phyloP scores from a whole-genome alignment of 768 basidiomycete species.

The Trametes maxima region DNA sequence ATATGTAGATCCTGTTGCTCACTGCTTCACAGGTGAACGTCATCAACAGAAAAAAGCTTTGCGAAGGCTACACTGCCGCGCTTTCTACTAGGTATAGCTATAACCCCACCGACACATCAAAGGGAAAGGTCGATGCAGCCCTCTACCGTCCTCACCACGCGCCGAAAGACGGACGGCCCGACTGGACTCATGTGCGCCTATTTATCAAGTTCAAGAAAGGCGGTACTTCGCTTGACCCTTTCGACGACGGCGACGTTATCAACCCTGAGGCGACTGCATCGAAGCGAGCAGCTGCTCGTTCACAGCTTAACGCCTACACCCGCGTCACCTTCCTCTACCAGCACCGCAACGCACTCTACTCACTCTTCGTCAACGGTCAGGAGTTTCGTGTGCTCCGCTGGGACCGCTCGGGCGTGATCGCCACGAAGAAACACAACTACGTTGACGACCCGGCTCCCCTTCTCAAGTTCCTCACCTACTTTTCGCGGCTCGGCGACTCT shows the following conservation, averaged over 20 bases:
- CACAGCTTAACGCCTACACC: background rate
- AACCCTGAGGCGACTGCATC: background rate
- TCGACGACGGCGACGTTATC: background rate
- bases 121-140: background rate
- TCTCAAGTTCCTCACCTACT: background rate
- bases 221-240: background rate
- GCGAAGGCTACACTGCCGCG: background rate
- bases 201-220: background rate
- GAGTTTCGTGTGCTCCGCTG: constrained; percentile 4
- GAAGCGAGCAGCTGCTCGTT: background rate
- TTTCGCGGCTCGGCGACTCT: background rate
- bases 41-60: background rate
- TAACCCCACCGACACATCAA: background rate
- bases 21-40: background rate
- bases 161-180: background rate
- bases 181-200: background rate
- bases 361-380: constrained; percentile 1
- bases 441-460: background rate
- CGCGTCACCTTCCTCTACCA: background rate
- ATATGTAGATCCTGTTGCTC: no score
- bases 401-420: background rate
- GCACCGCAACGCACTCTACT: constrained; percentile 1
- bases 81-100: background rate
- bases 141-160: background rate
- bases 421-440: background rate